Percentiles rank a stretch among this genome's conserved stretches.
These are phyloP conservation scores for Crepidotus variabilis DNA, from an alignment of 768 basidiomycete genomes.

Conservation along the genomic window DNA sequence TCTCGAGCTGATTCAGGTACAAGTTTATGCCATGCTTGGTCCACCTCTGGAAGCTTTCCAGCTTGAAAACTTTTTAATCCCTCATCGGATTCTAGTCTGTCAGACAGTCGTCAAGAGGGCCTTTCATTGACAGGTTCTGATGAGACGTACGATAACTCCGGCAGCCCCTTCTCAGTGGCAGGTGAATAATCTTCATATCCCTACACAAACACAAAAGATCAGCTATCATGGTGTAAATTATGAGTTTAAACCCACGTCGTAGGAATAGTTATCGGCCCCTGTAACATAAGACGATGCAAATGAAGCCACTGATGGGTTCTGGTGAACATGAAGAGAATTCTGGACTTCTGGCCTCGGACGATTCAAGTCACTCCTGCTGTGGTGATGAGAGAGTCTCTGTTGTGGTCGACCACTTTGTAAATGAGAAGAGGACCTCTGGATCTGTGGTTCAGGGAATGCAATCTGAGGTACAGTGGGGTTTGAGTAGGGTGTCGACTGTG, in stretches of 20 bases:
- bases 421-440: slow-evolving; percentile 43
- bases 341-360: slow-evolving; percentile 9
- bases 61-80: slow-evolving; percentile 64
- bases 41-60: slow-evolving; percentile 57
- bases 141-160: slow-evolving; percentile 18
- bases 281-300: slow-evolving; percentile 35
- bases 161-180: slow-evolving; percentile 11
- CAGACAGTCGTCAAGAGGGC: slow-evolving; percentile 15
- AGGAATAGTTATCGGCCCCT: slow-evolving; percentile 32
- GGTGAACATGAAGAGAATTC: slow-evolving; percentile 12
- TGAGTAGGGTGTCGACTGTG: slow-evolving; percentile 22
- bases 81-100: slow-evolving; percentile 61
- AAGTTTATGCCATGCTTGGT: slow-evolving; percentile 81
- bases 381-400: slow-evolving; percentile 27
- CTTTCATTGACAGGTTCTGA: slow-evolving; percentile 24
- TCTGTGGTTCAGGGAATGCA: slow-evolving; percentile 50
- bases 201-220: slow-evolving; percentile 1
- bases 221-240: neutral
- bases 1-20: slow-evolving; percentile 71
- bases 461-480: slow-evolving; percentile 26
- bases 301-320: slow-evolving; percentile 32
- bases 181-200: slow-evolving; percentile 14
- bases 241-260: slow-evolving; percentile 25
- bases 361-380: slow-evolving; percentile 36
- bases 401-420: slow-evolving; percentile 19